Base-by-base conservation (phyloP, 73 alveolate genomes). In the Blepharisma stoltei region DNA sequence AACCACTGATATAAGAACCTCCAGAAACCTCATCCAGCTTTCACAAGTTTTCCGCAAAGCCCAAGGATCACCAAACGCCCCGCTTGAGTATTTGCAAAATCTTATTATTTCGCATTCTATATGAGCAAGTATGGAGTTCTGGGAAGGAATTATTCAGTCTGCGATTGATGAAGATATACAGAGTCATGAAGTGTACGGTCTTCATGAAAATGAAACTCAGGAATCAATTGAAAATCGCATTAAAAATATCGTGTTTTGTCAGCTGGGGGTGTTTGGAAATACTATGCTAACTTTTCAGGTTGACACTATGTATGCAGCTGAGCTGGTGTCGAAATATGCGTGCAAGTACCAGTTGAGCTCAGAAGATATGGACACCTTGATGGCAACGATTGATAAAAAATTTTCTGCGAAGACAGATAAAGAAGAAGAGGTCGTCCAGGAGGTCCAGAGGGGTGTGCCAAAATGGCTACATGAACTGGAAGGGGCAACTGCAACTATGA, bases 391-490 rank as follows among this genome's bases (percentile, higher is more conserved):
- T n/a, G 45, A 9, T n/a, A 18, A 46, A 80, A 8, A 9, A 14
- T 37, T 53, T 38, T 18, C 45, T 69, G 9, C 11, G 2, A 69
- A 69, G 67, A 44, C 21, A 38, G 79, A 14, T 38, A 43, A 69
- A 69, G 76, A 23, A 9, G 65, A 25, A 14, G 21, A 60, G 52
- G 55, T 14, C 4, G 60, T 20, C n/a, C 25, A 23, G 11, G 23
- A 23, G 41, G 79, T 46, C 14, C 14, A 18, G 60, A 69, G 79
- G 41, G 79, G 79, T 9, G 27, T 69, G 9, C 79, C 79, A n/a
- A 69, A n/a, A 8, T 69, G 79, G 79, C 25, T 69, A 7, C 65
- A 69, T 9, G 79, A 69, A 20, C 60, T 69, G 37, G 79, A 69
- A 69, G 45, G 45, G 11, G 73, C 46, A 1, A 9, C 73, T 14